Percentiles rank a stretch among this genome's conserved stretches.
Conservation (phyloP, 768 basidiomycete species). For the Leucocoprinus leucothites region DNA sequence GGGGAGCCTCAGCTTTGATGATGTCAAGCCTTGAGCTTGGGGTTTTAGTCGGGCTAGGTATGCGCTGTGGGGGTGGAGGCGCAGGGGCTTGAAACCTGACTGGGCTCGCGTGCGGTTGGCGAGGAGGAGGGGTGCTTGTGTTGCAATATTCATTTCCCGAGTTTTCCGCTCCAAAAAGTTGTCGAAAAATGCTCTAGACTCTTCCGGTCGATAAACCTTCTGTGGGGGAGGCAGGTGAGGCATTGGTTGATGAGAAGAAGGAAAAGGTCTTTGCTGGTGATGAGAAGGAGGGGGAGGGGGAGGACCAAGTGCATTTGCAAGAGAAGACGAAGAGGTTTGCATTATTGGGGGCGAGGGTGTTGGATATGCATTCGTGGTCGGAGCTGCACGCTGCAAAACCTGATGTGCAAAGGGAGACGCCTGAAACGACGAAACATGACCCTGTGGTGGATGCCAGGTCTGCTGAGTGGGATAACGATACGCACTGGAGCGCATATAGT, state of each 20-base stretch:
- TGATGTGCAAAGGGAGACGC: conserved; percentile 60
- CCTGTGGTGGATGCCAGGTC: conserved; percentile 33
- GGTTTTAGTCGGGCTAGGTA: conserved; percentile 1
- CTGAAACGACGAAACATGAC: conserved; percentile 48
- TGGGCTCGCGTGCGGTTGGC: conserved; percentile 11
- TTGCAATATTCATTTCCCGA: conserved; percentile 33
- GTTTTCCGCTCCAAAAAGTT: conserved; percentile 59
- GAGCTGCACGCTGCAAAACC: conserved; percentile 58
- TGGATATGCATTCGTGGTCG: conserved; percentile 59
- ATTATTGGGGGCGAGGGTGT: conserved; percentile 70
- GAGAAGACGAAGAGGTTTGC: conserved; percentile 66
- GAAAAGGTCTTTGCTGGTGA: conserved; percentile 8
- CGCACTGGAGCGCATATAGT: conserved; percentile 15
- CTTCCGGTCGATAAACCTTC: conserved; percentile 45
- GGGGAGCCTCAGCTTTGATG: conserved; percentile 12
- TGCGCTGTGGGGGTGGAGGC: background rate
- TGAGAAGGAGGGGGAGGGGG: conserved; percentile 10
- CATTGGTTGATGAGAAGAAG: background rate
- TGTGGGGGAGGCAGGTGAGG: conserved; percentile 17
- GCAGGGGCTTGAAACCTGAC: background rate
- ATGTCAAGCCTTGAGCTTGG: conserved; percentile 14
- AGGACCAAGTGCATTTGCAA: conserved; percentile 66
- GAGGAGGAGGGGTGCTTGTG: conserved; percentile 21
- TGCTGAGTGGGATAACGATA: conserved; percentile 39
- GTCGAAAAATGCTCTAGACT: conserved; percentile 65